These are phyloP conservation scores for Trichoderma brevicompactum DNA, from an alignment of 2,329 filamentous ascomycete species.

Conservation along the genomic window DNA sequence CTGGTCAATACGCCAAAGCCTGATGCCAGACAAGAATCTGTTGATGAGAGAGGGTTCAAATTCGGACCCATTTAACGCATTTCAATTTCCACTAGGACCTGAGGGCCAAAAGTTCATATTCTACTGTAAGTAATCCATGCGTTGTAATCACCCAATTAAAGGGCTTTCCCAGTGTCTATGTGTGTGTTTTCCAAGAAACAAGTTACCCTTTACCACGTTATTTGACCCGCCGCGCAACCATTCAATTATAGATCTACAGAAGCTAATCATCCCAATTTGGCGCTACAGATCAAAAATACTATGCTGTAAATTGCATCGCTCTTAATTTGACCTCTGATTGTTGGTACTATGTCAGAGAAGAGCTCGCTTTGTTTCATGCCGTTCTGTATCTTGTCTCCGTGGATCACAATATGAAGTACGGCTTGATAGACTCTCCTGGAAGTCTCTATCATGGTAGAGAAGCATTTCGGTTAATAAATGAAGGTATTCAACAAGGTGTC, in stretches of 20 bases:
- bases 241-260: background rate
- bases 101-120: constrained; percentile 4
- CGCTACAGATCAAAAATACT: background rate
- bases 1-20: constrained; percentile 5
- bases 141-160: too few species aligned
- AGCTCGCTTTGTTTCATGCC: constrained; percentile 14
- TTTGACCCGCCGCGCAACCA: background rate
- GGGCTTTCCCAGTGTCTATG: too few species aligned
- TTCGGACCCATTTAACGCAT: constrained; percentile 10
- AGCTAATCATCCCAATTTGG: background rate
- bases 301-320: constrained; percentile 6
- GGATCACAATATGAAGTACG: constrained; percentile 16
- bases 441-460: constrained; percentile 17
- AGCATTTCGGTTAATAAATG: constrained; percentile 14
- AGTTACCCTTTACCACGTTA: background rate
- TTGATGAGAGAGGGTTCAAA: constrained; percentile 1
- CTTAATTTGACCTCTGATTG: constrained; percentile 6
- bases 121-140: background rate
- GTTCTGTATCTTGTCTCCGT: constrained; percentile 18
- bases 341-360: constrained; percentile 12
- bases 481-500: background rate
- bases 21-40: constrained; percentile 6
- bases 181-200: too few species aligned
- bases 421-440: constrained; percentile 8
- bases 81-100: background rate